Conservation (phyloP, 208 protist species). For the Tritrichomonas foetus region DNA sequence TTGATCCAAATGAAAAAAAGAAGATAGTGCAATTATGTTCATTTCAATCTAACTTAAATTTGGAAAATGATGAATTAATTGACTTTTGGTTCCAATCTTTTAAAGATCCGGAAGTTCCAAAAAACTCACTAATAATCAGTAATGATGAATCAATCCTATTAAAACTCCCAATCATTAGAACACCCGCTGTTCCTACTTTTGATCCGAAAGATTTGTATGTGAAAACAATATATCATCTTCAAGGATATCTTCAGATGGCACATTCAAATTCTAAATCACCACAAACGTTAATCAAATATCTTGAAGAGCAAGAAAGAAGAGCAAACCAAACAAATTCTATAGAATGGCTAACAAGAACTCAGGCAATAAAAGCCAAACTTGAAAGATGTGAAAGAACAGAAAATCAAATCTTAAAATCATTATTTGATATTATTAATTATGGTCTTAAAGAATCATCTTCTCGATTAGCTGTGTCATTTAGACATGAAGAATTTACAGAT, state of each 20-base stretch:
- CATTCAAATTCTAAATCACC: too few relatives aligned
- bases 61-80: not conserved
- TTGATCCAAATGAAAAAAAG: not conserved
- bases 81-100: conserved; percentile 27
- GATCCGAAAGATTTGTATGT: too few relatives aligned
- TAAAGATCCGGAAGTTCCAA: not conserved
- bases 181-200: too few relatives aligned
- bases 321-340: too few relatives aligned
- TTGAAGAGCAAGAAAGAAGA: too few relatives aligned
- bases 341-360: not conserved
- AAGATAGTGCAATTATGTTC: not conserved
- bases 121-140: too few relatives aligned
- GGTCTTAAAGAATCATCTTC: not conserved
- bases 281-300: too few relatives aligned
- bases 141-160: too few relatives aligned
- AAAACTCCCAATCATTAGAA: too few relatives aligned
- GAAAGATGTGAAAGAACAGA: not conserved
- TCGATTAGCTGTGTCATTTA: not conserved
- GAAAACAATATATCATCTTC: too few relatives aligned
- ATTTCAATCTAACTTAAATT: not conserved
- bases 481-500: not conserved
- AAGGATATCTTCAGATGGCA: too few relatives aligned
- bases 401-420: not conserved
- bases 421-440: not conserved
- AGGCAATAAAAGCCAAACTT: not conserved